Conservation (phyloP, 306 rosid species). For the Acacia confusa region DNA sequence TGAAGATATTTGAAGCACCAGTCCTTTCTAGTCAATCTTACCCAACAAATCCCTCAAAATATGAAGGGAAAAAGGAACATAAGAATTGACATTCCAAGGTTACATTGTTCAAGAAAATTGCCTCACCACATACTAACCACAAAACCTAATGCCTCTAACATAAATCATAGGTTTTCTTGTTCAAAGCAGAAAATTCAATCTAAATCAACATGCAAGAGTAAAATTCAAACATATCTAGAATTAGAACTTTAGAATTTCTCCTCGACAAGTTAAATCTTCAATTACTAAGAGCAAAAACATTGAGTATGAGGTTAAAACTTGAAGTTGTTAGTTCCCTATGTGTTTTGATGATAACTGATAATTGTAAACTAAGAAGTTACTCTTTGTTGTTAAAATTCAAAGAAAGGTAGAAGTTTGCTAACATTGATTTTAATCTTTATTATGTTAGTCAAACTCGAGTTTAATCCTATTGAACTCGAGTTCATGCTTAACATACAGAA, state of each 20-base stretch:
- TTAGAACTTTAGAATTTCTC: not conserved
- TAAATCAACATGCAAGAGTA: not conserved
- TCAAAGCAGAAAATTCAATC: not conserved
- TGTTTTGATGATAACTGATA: too few relatives aligned
- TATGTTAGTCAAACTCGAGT: too few relatives aligned
- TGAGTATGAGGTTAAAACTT: not conserved
- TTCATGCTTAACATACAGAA: too few relatives aligned
- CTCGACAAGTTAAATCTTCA: not conserved
- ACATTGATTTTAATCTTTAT: too few relatives aligned
- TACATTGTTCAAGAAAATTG: not conserved
- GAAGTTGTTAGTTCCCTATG: too few relatives aligned
- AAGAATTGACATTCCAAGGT: not conserved
- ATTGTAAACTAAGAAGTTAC: too few relatives aligned
- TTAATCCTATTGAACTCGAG: too few relatives aligned
- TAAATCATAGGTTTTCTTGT: not conserved
- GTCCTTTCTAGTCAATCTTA: constrained; percentile 2
- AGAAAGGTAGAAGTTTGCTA: too few relatives aligned
- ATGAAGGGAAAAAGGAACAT: constrained; percentile 1
- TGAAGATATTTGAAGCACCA: not conserved
- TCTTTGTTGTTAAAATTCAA: too few relatives aligned
- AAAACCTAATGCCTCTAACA: not conserved
- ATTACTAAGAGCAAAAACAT: not conserved
- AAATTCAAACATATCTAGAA: constrained; percentile 7
- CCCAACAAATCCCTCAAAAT: not conserved
- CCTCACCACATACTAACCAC: not conserved